These are phyloP conservation scores for Pseudocercospora pini-densiflorae DNA, from an alignment of 2,329 filamentous ascomycete species.

Conservation along the genomic window DNA sequence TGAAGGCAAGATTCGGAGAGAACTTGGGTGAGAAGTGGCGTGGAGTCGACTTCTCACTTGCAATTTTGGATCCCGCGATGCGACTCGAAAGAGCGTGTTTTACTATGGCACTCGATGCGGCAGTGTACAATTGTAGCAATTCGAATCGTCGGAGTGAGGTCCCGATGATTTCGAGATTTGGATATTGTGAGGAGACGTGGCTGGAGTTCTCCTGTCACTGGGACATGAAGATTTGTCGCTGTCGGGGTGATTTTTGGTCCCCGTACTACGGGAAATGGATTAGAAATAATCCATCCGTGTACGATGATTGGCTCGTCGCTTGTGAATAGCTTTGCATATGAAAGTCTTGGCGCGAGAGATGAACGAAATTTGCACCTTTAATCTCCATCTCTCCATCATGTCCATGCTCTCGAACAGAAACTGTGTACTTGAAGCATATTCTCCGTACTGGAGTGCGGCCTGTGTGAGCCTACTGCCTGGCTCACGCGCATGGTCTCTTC, in stretches of 20 bases:
- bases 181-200: not conserved
- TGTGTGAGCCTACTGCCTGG: no score
- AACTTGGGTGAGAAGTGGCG: not conserved
- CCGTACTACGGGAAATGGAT: not conserved
- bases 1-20: not conserved
- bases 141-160: not conserved
- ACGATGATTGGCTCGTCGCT: not conserved
- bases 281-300: not conserved
- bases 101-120: not conserved
- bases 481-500: no score
- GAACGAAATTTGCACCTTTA: no score
- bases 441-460: no score
- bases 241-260: not conserved
- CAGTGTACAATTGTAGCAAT: not conserved
- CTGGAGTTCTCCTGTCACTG: not conserved
- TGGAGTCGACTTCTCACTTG: not conserved
- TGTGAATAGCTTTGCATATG: not conserved
- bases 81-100: no score
- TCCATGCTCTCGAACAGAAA: no score
- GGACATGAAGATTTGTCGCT: not conserved
- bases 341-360: not conserved
- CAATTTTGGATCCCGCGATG: not conserved
- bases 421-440: no score
- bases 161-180: not conserved
- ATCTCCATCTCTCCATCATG: no score